phyloP scores from a whole-genome alignment of 768 basidiomycete species.

The Kwoniella europaea region DNA sequence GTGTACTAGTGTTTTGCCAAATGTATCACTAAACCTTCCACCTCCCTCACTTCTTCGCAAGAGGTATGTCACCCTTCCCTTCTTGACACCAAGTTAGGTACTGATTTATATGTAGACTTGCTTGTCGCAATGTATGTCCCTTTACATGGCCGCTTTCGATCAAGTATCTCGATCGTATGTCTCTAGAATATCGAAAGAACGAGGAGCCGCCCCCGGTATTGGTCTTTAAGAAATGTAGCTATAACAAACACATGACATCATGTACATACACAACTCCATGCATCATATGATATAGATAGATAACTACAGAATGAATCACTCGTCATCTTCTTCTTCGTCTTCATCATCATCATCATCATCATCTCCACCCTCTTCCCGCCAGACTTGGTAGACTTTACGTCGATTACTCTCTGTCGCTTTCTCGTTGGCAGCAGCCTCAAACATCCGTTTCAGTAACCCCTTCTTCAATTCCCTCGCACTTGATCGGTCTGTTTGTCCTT shows the following conservation, averaged over 20 bases:
- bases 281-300: conserved; percentile 7
- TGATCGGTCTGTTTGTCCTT: conserved; percentile 54
- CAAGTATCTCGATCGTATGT: conserved; percentile 55
- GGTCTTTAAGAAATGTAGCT: conserved; percentile 21
- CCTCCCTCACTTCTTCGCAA: conserved; percentile 53
- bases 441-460: conserved; percentile 68
- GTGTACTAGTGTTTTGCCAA: conserved; percentile 54
- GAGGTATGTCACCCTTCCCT: conserved; percentile 38
- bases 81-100: neutral
- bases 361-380: conserved; percentile 65
- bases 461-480: conserved; percentile 49
- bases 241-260: neutral
- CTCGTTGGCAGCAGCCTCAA: conserved; percentile 68
- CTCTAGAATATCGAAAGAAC: conserved; percentile 51
- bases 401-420: conserved; percentile 76
- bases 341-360: conserved; percentile 49
- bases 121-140: conserved; percentile 55
- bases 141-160: conserved; percentile 58
- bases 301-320: neutral
- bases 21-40: conserved; percentile 51
- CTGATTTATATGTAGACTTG: conserved; percentile 41
- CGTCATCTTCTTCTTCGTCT: conserved; percentile 26
- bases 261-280: conserved; percentile 28
- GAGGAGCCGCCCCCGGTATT: conserved; percentile 27
- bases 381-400: conserved; percentile 79